Evolutionary conservation across 2,329 filamentous ascomycete species (phyloP).

Genomic region (Westerdykella aurantiaca): DNA sequence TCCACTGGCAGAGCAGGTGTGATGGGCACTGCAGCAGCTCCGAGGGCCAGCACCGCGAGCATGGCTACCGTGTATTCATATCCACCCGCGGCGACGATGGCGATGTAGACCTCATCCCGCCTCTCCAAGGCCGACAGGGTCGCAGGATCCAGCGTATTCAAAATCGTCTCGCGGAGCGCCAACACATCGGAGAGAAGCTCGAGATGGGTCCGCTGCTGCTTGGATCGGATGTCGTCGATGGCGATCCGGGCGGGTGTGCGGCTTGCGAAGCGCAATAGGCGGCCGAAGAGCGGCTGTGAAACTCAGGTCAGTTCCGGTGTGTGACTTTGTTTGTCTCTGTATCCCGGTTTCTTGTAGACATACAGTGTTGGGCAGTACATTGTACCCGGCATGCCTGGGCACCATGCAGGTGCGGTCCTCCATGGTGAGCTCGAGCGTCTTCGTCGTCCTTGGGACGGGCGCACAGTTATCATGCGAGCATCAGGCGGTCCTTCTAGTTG

Average conservation of each 20-base stretch:
- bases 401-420: constrained; percentile 25
- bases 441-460: constrained; percentile 22
- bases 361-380: constrained; percentile 30
- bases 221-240: constrained; percentile 37
- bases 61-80: constrained; percentile 48
- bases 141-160: constrained; percentile 21
- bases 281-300: constrained; percentile 36
- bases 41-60: constrained; percentile 43
- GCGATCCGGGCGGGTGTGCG: constrained; percentile 31
- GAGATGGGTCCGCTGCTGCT: constrained; percentile 36
- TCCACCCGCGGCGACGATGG: constrained; percentile 42
- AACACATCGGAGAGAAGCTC: constrained; percentile 43
- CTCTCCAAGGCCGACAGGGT: constrained; percentile 25
- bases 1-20: constrained; percentile 39
- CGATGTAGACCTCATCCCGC: constrained; percentile 41
- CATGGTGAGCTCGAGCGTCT: constrained; percentile 15
- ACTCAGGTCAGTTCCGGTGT: constrained; percentile 4
- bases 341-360: not conserved
- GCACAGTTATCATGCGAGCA: constrained; percentile 2
- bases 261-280: constrained; percentile 38
- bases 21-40: constrained; percentile 45
- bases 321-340: not conserved
- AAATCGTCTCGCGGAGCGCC: constrained; percentile 37
- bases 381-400: constrained; percentile 22
- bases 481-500: not conserved